Evolutionary conservation across 192 early-diverging fungal species (phyloP).

Genomic region (Coemansia sp.): DNA sequence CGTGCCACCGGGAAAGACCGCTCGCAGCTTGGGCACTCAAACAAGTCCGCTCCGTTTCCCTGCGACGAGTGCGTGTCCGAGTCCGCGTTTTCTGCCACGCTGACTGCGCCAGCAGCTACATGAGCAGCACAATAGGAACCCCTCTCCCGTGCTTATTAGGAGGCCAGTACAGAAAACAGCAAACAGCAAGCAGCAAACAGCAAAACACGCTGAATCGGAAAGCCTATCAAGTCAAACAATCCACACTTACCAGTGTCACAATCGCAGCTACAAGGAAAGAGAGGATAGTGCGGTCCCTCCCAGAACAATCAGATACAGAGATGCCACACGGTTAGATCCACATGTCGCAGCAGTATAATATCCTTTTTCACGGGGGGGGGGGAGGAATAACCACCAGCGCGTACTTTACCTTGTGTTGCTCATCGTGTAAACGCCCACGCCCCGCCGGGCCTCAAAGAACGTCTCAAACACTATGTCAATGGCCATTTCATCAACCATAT

Average conservation of each 20-base stretch:
- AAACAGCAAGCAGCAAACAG: no score
- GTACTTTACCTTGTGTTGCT: constrained; percentile 72
- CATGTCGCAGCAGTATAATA: neutral
- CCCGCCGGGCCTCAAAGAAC: constrained; percentile 68
- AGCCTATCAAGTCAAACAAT: neutral
- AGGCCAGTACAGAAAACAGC: neutral
- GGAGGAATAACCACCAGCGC: neutral
- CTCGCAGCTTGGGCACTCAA: constrained; percentile 82
- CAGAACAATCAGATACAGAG: neutral
- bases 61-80: constrained; percentile 5
- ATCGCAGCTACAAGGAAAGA: constrained; percentile 54
- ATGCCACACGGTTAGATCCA: neutral
- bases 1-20: constrained; percentile 76
- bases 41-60: constrained; percentile 55
- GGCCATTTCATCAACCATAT: constrained; percentile 73
- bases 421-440: constrained; percentile 65
- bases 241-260: constrained; percentile 34
- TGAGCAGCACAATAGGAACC: neutral
- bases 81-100: neutral
- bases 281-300: neutral
- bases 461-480: constrained; percentile 74
- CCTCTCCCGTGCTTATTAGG: neutral
- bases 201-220: neutral
- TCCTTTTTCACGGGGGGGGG: no score
- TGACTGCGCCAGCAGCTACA: neutral